A percentile compares a stretch with the other conserved stretches of the same genome.
Conservation (phyloP, 2,329 filamentous ascomycete species). For the Acrodontium crateriforme region DNA sequence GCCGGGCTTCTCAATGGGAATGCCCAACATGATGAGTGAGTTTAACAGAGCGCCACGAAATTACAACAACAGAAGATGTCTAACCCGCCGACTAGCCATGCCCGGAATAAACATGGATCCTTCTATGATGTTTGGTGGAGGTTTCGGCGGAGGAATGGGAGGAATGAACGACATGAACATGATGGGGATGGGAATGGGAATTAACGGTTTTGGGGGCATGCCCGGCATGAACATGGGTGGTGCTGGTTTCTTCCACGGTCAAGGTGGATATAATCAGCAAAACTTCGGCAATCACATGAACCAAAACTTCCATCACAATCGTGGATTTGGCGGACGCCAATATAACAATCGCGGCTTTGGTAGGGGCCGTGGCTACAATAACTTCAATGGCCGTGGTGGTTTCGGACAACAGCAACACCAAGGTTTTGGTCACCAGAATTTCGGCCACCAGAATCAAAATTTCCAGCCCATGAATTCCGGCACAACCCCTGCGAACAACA, state of each 20-base stretch:
- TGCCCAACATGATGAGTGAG: constrained; percentile 67
- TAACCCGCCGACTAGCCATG: constrained; percentile 44
- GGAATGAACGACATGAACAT: constrained; percentile 57
- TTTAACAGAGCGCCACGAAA: constrained; percentile 9
- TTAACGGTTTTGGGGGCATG: constrained; percentile 53
- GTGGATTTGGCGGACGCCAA: constrained; percentile 52
- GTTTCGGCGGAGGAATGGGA: constrained; percentile 59
- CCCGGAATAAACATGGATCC: constrained; percentile 75
- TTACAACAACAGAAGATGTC: neutral
- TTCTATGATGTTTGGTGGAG: constrained; percentile 52
- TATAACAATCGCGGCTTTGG: constrained; percentile 30
- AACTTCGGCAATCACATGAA: constrained; percentile 25
- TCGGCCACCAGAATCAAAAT: too few species aligned
- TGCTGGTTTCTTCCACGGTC: constrained; percentile 38
- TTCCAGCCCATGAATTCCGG: neutral
- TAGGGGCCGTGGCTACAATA: constrained; percentile 13
- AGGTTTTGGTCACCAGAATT: constrained; percentile 10
- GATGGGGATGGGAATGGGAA: constrained; percentile 48
- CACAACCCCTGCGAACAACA: too few species aligned
- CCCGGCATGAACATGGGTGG: constrained; percentile 60
- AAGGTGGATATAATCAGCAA: constrained; percentile 38
- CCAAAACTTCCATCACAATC: constrained; percentile 45
- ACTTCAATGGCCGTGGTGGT: constrained; percentile 15
- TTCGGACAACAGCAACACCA: constrained; percentile 15
- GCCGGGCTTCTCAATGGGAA: constrained; percentile 33